Percentiles rank a stretch among this genome's conserved stretches.
phyloP scores from a whole-genome alignment of 2,329 filamentous ascomycete species.

The Pseudogymnoascus sp. region DNA sequence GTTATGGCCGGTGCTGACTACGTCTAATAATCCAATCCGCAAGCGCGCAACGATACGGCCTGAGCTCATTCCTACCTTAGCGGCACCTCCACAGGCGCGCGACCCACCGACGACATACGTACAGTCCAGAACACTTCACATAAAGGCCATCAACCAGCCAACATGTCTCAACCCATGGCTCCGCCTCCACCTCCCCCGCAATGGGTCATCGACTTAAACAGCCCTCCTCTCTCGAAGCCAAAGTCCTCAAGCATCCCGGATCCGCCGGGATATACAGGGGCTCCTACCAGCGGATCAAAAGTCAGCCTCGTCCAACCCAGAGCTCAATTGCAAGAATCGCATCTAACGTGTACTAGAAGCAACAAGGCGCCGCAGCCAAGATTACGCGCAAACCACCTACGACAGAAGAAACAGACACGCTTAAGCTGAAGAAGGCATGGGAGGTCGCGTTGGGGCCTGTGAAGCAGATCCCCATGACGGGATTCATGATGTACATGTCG shows the following conservation, averaged over 20 bases:
- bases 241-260: conserved; percentile 66
- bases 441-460: conserved; percentile 89
- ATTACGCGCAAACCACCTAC: conserved; percentile 58
- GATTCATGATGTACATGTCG: conserved; percentile 99
- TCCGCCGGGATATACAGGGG: conserved; percentile 70
- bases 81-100: conserved; percentile 8
- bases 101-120: conserved; percentile 2
- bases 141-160: conserved; percentile 1
- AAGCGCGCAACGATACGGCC: conserved; percentile 10
- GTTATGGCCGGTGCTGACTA: conserved; percentile 6
- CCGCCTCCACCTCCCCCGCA: conserved; percentile 48
- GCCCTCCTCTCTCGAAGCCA: conserved; percentile 55
- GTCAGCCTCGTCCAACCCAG: conserved; percentile 30
- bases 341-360: conserved; percentile 27
- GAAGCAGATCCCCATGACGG: conserved; percentile 95
- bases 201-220: conserved; percentile 78
- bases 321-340: not conserved
- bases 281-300: conserved; percentile 43
- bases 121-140: conserved; percentile 3
- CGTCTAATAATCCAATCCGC: conserved; percentile 4
- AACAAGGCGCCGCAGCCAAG: conserved; percentile 31
- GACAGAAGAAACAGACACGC: conserved; percentile 79
- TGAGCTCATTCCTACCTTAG: conserved; percentile 7
- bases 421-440: conserved; percentile 99
- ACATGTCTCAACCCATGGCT: conserved; percentile 27